Evolutionary conservation across 78 protist genomes (phyloP), one percentile per base, ranked within the genome.

Genomic region (Dictyostelium brefeldianum): DNA sequence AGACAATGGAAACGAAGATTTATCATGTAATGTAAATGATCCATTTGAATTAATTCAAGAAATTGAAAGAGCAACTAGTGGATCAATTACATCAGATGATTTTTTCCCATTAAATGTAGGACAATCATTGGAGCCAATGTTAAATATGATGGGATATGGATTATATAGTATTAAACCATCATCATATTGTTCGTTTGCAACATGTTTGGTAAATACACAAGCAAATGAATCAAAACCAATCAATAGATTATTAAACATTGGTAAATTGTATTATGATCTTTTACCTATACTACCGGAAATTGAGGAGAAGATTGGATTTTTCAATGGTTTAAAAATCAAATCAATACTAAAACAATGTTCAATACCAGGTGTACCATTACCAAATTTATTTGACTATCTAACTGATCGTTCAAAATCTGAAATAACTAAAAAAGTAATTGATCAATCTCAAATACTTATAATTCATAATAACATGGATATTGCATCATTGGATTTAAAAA

Each of bases 391-490:
- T 51, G 94, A 89, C 31, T 89, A 89, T 20, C 62, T 89, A 0
- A 89, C 94, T 22, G 94, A 89, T 11, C 62, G 53, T 77, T 62
- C 83, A 22, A 89, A 89, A 89, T 48, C 94, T 9, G 74, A 70
- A 7, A 81, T 59, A 3, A 89, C 94, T 20, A 64, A 50, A 31
- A 77, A 31, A 57, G 82, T 89, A 1, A 81, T 81, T 47, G 89
- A 89, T 43, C 80, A 89, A 74, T 73, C 89, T 31, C 94, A 89
- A 65, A 81, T 89, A 17, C n/a, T 89, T 27, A 81, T 89, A 2
- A 81, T 89, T 22, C 94, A 89, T 36, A 89, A 89, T 50, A 81
- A 89, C 47, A 89, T 89, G 94, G 94, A 89, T 50, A 64, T 89
- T 7, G 94, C 83, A 4, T 31, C 81, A 36, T 57, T 89, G 59